Base-by-base conservation (phyloP, 1,139 yeast genomes). In the Pichia sp. region DNA sequence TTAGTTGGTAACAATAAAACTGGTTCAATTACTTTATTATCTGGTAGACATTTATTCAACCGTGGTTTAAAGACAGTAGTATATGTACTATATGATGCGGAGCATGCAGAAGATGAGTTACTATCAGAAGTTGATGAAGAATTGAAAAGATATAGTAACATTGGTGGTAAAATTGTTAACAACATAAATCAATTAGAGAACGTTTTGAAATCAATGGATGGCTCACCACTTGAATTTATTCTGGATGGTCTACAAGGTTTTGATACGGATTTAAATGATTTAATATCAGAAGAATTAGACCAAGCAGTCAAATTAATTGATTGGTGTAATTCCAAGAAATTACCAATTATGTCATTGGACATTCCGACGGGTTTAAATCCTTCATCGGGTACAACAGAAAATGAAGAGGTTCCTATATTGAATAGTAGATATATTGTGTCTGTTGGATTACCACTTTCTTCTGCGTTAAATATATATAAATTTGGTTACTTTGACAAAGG, bases 291-390 rank as follows among this genome's bases (percentile, higher is more conserved):
- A 48, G 84, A 80, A 53, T 68, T 77, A 31, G 64, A 70, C 31
- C 68, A 69, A 6, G 77, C 80, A n/a, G 60, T 63, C 10, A 64
- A 70, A n/a, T 62, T 85, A 28, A 75, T 87, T 31, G 69, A 69
- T 19, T 90, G 96, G 96, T 80, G 87, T 56, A 85, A 86, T 58
- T 72, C 65, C 16, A 73, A 71, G 42, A 70, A 71, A 46, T 70
- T 76, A 10, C 77, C 80, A 47, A 70, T 83, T 16, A 71, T 87
- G 72, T 85, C 96, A 0, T 67, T 90, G 30, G 96, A 89, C 62
- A 79, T 87, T 36, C 95, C 96, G 3, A 79, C 91, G 0, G 96
- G 96, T 9, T 73, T 87, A 44, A 96, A 89, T 63, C 85, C 95
- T 10, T 88, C 95, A 5, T 83, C 95, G 0, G 96, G 96, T 10